These are phyloP conservation scores for Aspergillus fumigatus DNA, from an alignment of 2,329 filamentous ascomycete species.

Conservation along the genomic window DNA sequence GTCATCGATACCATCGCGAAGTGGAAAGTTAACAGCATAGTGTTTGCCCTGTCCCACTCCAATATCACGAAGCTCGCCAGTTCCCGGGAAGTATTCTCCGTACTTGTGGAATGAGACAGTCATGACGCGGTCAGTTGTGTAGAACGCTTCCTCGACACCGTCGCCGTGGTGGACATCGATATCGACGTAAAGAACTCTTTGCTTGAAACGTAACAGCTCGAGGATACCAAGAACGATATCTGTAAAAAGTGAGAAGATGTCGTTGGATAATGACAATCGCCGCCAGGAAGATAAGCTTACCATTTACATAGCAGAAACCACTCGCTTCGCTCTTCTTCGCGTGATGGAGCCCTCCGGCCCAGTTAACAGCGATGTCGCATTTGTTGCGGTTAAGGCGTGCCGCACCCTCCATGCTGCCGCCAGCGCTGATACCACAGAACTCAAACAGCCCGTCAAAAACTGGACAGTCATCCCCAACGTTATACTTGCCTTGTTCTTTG, in stretches of 20 bases:
- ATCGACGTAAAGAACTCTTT: conserved; percentile 62
- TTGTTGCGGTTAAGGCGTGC: conserved; percentile 64
- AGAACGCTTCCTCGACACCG: conserved; percentile 68
- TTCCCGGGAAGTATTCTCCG: conserved; percentile 68
- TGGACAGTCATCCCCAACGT: conserved; percentile 61
- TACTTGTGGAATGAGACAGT: conserved; percentile 70
- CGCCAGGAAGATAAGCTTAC: conserved; percentile 19
- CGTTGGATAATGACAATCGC: not conserved
- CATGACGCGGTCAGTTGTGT: conserved; percentile 68
- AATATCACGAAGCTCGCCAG: conserved; percentile 64
- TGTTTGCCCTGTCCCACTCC: conserved; percentile 64
- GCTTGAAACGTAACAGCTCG: conserved; percentile 60
- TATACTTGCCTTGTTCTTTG: conserved; percentile 80
- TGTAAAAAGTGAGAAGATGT: conserved; percentile 25
- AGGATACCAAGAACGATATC: conserved; percentile 65
- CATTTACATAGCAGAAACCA: conserved; percentile 98
- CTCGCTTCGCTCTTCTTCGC: conserved; percentile 93
- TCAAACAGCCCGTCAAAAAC: conserved; percentile 68
- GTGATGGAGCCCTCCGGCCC: conserved; percentile 94
- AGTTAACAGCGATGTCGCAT: conserved; percentile 68
- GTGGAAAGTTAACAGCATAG: conserved; percentile 65
- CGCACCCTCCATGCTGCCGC: conserved; percentile 66
- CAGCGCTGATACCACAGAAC: conserved; percentile 66
- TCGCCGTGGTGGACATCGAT: conserved; percentile 66
- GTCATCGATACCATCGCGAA: conserved; percentile 66